A percentile compares a stretch with the other conserved stretches of the same genome.
Evolutionary conservation across 768 basidiomycete species (phyloP).

Genomic region (Rubroboletus pulcherrimus): DNA sequence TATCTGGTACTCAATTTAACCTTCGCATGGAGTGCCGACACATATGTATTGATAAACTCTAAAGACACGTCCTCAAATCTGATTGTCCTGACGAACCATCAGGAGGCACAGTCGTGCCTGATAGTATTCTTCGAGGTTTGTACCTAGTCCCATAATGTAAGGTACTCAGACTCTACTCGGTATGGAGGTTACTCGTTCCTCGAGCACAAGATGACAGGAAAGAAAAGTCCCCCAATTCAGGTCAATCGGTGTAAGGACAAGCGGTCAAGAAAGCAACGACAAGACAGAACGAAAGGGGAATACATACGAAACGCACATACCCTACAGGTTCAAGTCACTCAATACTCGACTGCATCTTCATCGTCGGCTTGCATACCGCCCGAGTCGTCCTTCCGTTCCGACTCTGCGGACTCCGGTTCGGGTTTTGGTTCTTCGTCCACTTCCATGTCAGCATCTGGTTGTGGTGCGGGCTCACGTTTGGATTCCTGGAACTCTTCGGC

Average conservation of each 20-base stretch:
- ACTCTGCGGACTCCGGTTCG: conserved; percentile 34
- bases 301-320: conserved; percentile 27
- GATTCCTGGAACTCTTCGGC: conserved; percentile 23
- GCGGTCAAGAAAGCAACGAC: conserved; percentile 18
- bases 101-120: not conserved
- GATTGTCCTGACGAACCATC: not conserved
- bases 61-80: not conserved
- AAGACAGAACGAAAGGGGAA: conserved; percentile 9
- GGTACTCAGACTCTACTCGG: not conserved
- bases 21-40: not conserved
- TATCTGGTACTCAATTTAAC: not conserved
- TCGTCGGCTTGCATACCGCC: conserved; percentile 61
- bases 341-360: conserved; percentile 82
- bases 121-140: not conserved
- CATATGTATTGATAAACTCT: not conserved
- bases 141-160: not conserved
- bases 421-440: conserved; percentile 35
- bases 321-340: conserved; percentile 22
- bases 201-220: not conserved
- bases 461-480: conserved; percentile 17
- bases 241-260: conserved; percentile 9
- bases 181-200: not conserved
- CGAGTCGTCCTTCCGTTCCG: conserved; percentile 52
- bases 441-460: conserved; percentile 32
- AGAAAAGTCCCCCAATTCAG: conserved; percentile 6